Evolutionary conservation across 805 yeast genomes (phyloP).

Genomic region (Hyphopichia homilentoma): DNA sequence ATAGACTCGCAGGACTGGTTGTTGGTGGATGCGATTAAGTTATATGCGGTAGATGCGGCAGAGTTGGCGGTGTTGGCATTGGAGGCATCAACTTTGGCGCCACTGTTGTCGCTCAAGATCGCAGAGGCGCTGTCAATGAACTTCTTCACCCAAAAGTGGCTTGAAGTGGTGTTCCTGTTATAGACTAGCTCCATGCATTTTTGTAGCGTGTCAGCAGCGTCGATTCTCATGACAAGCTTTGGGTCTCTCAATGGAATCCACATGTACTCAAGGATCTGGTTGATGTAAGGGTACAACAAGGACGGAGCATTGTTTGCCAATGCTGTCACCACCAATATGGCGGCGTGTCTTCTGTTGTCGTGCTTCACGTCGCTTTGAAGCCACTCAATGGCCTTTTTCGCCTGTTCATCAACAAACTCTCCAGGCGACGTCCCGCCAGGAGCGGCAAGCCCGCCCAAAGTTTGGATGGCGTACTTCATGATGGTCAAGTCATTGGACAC

Average conservation of each 20-base stretch:
- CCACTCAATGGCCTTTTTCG: conserved; percentile 87
- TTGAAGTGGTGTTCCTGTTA: conserved; percentile 67
- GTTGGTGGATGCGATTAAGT: conserved; percentile 16
- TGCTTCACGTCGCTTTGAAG: conserved; percentile 70
- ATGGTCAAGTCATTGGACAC: conserved; percentile 81
- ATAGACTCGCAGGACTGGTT: conserved; percentile 53
- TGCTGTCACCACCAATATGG: conserved; percentile 76
- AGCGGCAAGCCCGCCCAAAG: conserved; percentile 83
- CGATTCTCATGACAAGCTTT: conserved; percentile 69
- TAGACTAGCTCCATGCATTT: conserved; percentile 76
- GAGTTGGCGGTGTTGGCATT: conserved; percentile 3
- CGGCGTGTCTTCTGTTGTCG: conserved; percentile 86
- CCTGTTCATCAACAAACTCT: conserved; percentile 90
- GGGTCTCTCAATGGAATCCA: conserved; percentile 87
- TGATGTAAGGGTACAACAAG: conserved; percentile 70
- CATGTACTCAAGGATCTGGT: conserved; percentile 72
- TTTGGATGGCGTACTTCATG: conserved; percentile 81
- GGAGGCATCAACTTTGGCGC: conserved; percentile 3
- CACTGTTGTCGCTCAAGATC: conserved; percentile 43
- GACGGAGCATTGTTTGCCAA: conserved; percentile 88
- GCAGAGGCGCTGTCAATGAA: conserved; percentile 65
- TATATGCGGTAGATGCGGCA: conserved; percentile 14
- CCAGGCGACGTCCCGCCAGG: conserved; percentile 89
- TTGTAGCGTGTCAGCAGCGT: conserved; percentile 78
- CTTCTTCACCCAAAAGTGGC: conserved; percentile 71